phyloP scores from a whole-genome alignment of 176 grass and related monocot species.

The Hyparrhenia diplandra region DNA sequence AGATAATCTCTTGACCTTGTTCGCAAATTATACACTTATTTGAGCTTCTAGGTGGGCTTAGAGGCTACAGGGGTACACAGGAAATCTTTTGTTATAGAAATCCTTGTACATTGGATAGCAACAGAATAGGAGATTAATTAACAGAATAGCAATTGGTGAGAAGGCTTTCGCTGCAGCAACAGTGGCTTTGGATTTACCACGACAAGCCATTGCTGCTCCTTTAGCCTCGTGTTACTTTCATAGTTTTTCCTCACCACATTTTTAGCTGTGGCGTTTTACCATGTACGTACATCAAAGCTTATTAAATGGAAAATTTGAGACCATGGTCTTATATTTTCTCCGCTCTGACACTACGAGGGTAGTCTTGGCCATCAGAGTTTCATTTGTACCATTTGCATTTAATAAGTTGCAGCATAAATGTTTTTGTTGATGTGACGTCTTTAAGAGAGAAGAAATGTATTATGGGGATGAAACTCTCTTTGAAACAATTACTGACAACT shows the following conservation, averaged over 20 bases:
- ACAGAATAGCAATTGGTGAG: constrained; percentile 26
- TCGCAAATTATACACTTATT: constrained; percentile 52
- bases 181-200: neutral
- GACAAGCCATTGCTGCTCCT: constrained; percentile 8
- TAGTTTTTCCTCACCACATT: constrained; percentile 6
- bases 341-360: too few relatives aligned
- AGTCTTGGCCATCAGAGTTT: too few relatives aligned
- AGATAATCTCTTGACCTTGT: constrained; percentile 47
- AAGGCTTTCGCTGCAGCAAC: constrained; percentile 16
- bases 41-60: neutral
- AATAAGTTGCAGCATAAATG: too few relatives aligned
- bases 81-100: constrained; percentile 10
- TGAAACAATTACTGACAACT: too few relatives aligned
- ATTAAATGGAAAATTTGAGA: neutral
- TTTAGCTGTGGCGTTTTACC: constrained; percentile 18
- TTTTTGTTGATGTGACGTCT: too few relatives aligned
- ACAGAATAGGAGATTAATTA: constrained; percentile 25
- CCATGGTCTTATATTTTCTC: neutral
- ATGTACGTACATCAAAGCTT: constrained; percentile 32
- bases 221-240: constrained; percentile 3
- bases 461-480: too few relatives aligned
- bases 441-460: too few relatives aligned
- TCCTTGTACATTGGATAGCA: constrained; percentile 42
- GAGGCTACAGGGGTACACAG: constrained; percentile 26
- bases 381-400: too few relatives aligned